phyloP scores from a whole-genome alignment of 108 stramenopile genomes.

The Phaeodactylum tricornutum region DNA sequence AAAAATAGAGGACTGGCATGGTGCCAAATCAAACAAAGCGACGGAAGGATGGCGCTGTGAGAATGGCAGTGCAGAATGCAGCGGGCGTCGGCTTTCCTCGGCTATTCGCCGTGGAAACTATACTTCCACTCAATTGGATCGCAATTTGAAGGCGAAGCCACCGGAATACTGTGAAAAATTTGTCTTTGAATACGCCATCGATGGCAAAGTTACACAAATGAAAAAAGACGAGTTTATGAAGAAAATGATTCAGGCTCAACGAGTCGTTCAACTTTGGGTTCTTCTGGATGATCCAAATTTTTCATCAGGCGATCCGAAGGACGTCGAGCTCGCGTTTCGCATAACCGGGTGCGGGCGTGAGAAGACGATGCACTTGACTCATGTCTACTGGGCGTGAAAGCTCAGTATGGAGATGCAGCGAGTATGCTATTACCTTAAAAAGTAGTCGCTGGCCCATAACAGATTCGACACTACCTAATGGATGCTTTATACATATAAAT shows the following conservation, averaged over 20 bases:
- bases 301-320: slow-evolving; percentile 20
- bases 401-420: no score
- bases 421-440: no score
- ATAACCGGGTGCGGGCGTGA: slow-evolving; percentile 32
- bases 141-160: slow-evolving; percentile 4
- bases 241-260: slow-evolving; percentile 15
- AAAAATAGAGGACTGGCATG: slow-evolving; percentile 37
- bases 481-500: no score
- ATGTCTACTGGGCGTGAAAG: slow-evolving; percentile 82
- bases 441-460: no score
- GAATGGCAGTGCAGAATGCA: slow-evolving; percentile 17
- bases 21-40: slow-evolving; percentile 13
- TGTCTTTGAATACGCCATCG: slow-evolving; percentile 55
- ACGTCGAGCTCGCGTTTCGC: slow-evolving; percentile 57
- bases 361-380: slow-evolving; percentile 35
- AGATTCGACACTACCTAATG: no score
- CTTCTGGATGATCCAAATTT: slow-evolving; percentile 51
- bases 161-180: slow-evolving; percentile 37
- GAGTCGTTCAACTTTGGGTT: slow-evolving; percentile 31
- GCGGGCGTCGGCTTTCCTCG: slow-evolving; percentile 1
- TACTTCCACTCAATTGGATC: slow-evolving; percentile 2
- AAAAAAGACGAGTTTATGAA: slow-evolving; percentile 29
- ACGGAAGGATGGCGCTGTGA: slow-evolving; percentile 30
- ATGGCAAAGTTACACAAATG: slow-evolving; percentile 39
- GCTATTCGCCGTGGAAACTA: background rate